Conservation (phyloP, 306 rosid species). For the Astragalus glycyphyllos region DNA sequence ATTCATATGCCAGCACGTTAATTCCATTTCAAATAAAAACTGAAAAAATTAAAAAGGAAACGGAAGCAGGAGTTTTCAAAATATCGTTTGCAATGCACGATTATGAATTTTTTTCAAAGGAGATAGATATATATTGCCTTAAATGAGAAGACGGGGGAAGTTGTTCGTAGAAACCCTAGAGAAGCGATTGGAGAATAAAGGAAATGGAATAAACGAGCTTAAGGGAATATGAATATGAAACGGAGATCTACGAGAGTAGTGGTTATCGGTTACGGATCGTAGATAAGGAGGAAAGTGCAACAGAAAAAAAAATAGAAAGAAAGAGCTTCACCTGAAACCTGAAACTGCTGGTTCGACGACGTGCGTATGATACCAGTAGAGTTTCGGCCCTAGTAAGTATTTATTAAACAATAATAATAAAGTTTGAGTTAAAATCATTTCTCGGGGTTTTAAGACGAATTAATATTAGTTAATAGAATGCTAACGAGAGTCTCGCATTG, state of each 20-base stretch:
- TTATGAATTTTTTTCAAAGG: neutral
- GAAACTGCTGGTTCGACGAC: no score
- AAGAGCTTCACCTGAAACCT: neutral
- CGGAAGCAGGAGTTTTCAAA: neutral
- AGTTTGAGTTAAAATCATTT: no score
- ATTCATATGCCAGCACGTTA: neutral
- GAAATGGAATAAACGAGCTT: neutral
- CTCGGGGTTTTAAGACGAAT: no score
- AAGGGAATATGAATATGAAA: neutral
- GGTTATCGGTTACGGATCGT: conserved; percentile 11
- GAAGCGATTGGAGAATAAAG: conserved; percentile 13
- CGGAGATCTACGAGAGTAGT: conserved; percentile 16
- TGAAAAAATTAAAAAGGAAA: neutral
- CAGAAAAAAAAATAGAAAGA: conserved; percentile 11
- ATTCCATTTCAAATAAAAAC: neutral
- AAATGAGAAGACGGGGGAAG: neutral
- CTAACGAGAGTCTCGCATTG: no score
- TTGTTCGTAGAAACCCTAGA: conserved; percentile 28
- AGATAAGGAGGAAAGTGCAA: conserved; percentile 1
- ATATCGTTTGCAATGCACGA: neutral
- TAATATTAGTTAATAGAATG: no score
- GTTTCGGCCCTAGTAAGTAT: no score
- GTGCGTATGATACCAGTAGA: no score
- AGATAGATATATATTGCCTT: neutral
- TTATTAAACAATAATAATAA: no score